Percentiles rank a stretch among this genome's conserved stretches.
Evolutionary conservation across 257 asterid genomes (phyloP).

Genomic region (Leptodermis oblonga): DNA sequence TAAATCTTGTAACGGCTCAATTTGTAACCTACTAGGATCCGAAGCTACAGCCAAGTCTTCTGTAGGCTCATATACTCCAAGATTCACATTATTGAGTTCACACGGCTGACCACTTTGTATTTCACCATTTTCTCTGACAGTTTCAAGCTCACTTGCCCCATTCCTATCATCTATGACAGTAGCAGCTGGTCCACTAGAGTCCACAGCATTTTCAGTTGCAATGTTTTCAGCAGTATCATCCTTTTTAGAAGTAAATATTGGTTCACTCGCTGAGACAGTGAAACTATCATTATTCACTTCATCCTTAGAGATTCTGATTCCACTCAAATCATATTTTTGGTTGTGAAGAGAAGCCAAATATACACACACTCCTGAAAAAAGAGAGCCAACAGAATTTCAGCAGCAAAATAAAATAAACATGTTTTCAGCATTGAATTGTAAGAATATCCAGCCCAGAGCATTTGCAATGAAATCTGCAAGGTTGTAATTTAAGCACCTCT

Average conservation of each 20-base stretch:
- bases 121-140: constrained; percentile 30
- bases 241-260: constrained; percentile 28
- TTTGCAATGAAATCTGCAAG: background rate
- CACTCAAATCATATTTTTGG: constrained; percentile 50
- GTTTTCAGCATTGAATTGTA: background rate
- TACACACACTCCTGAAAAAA: constrained; percentile 49
- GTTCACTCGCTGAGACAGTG: constrained; percentile 28
- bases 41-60: constrained; percentile 19
- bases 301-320: constrained; percentile 41
- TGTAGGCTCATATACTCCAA: constrained; percentile 21
- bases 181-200: constrained; percentile 21
- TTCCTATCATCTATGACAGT: constrained; percentile 23
- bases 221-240: constrained; percentile 28
- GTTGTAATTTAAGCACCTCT: background rate
- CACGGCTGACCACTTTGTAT: constrained; percentile 25
- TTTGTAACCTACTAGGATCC: constrained; percentile 24
- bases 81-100: constrained; percentile 27
- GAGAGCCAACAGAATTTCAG: constrained; percentile 22
- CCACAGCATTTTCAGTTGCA: constrained; percentile 20
- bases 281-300: constrained; percentile 32
- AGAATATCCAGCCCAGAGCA: background rate
- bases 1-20: constrained; percentile 28
- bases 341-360: constrained; percentile 59
- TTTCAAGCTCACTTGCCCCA: constrained; percentile 24
- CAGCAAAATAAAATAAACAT: constrained; percentile 5